Evolutionary conservation across 2,329 filamentous ascomycete species (phyloP), one percentile per base, ranked within the genome.

Genomic region (Dendryphion nanum): DNA sequence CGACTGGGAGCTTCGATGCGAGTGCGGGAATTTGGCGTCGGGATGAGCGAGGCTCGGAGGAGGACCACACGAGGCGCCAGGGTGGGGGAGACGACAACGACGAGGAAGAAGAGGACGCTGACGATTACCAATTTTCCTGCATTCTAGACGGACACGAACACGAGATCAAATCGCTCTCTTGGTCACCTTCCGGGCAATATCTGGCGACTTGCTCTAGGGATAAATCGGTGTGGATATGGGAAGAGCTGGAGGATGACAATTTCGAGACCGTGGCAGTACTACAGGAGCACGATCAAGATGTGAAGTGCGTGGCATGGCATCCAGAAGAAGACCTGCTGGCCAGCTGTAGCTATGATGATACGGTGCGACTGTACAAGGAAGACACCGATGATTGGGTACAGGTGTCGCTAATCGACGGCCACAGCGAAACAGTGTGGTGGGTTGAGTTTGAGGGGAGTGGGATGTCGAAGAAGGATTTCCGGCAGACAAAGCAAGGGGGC

Each of bases 201-300:
- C 77, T 98, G 4, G 93, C 93, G 5, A 96, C 90, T 0, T 96
- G 90, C 67, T 86, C 82, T 37, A 79, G 93, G 33, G 93, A 98
- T 64, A 97, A 97, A 71, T 86, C 81, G 13, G 88, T 97, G 14
- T 98, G 93, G 93, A 88, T 98, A 54, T 98, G 93, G 93, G 93
- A 98, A 68, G 93, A 97, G 63, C 79, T 96, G 37, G 86, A 84
- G 13, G 90, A 95, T 38, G 91, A 95, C 63, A 93, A 97, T 63
- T 97, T 90, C 73, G 93, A 98, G 75, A 97, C 93, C 2, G 83
- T 97, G 13, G 93, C 91, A 0, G 91, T 97, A 37, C 76, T 97
- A 57, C 89, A 87, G 67, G 93, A 97, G 68, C 93, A 98, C 63
- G 86, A 90, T 32, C 90, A 87, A 16, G 93, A 98, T 67, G 90